Evolutionary conservation across 768 basidiomycete species (phyloP).

Genomic region (Calocera viscosa): DNA sequence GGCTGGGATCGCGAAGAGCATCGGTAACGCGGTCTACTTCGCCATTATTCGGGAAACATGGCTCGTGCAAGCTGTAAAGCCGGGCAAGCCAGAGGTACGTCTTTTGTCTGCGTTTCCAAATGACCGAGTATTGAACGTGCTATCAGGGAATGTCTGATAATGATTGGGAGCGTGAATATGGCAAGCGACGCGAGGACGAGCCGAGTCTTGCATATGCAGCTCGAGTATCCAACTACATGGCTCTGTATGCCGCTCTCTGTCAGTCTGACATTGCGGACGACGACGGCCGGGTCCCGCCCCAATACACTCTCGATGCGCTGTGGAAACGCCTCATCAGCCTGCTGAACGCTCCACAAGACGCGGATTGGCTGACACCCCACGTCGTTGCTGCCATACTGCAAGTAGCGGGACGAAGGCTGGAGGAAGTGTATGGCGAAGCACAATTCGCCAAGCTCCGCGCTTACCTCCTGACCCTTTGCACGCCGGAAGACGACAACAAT

Average conservation of each 20-base stretch:
- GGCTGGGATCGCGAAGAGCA: neutral
- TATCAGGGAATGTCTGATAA: neutral
- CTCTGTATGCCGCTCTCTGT: neutral
- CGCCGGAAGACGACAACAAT: neutral
- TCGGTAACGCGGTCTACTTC: neutral
- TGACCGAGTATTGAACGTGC: neutral
- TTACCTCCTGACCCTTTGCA: neutral
- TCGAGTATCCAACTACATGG: neutral
- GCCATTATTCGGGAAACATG: neutral
- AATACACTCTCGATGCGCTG: neutral
- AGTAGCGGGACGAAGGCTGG: neutral
- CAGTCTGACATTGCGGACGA: neutral
- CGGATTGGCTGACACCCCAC: neutral
- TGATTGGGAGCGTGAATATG: neutral
- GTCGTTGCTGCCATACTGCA: neutral
- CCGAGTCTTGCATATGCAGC: neutral
- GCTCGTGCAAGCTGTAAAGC: neutral
- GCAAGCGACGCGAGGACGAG: conserved; percentile 1
- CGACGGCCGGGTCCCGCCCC: neutral
- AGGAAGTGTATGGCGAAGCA: neutral
- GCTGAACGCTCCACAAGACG: neutral
- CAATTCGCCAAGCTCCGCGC: neutral
- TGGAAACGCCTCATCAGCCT: neutral
- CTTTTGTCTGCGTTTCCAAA: neutral
- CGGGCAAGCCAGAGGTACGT: neutral